phyloP scores from a whole-genome alignment of 805 yeast genomes.

The Ogataea salicorniae region DNA sequence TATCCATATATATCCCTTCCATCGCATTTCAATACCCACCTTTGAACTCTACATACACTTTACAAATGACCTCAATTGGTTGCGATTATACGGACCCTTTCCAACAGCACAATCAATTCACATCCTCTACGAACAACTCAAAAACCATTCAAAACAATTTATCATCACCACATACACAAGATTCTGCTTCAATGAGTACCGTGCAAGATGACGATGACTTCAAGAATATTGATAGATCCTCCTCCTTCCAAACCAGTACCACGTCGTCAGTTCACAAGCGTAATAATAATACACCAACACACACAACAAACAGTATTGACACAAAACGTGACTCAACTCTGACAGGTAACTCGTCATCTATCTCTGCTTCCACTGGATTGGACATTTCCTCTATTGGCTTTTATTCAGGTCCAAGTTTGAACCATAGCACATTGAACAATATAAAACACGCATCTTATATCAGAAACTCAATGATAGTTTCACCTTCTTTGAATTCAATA shows the following conservation, averaged over 20 bases:
- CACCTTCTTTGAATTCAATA: constrained; percentile 29
- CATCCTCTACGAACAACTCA: background rate
- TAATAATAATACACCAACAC: background rate
- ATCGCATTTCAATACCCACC: too few species aligned
- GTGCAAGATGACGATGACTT: constrained; percentile 32
- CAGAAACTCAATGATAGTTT: constrained; percentile 28
- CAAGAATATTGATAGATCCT: constrained; percentile 27
- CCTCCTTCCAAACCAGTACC: constrained; percentile 35
- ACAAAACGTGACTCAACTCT: background rate
- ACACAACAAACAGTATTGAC: background rate
- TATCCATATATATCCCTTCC: too few species aligned
- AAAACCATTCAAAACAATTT: background rate
- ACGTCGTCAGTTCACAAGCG: constrained; percentile 21
- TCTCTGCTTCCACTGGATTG: constrained; percentile 5
- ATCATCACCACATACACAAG: constrained; percentile 24
- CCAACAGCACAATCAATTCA: background rate
- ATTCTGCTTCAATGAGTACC: constrained; percentile 29
- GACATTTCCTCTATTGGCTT: constrained; percentile 17
- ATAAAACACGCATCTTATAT: constrained; percentile 27
- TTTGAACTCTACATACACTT: too few species aligned
- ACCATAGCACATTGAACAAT: constrained; percentile 16
- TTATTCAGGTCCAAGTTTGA: constrained; percentile 29
- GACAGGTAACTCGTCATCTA: background rate
- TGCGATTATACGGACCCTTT: too few species aligned
- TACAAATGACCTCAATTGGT: too few species aligned